Evolutionary conservation across 345 rosid genomes (phyloP), one percentile per base, ranked within the genome.

Genomic region (Aethionema arabicum): DNA sequence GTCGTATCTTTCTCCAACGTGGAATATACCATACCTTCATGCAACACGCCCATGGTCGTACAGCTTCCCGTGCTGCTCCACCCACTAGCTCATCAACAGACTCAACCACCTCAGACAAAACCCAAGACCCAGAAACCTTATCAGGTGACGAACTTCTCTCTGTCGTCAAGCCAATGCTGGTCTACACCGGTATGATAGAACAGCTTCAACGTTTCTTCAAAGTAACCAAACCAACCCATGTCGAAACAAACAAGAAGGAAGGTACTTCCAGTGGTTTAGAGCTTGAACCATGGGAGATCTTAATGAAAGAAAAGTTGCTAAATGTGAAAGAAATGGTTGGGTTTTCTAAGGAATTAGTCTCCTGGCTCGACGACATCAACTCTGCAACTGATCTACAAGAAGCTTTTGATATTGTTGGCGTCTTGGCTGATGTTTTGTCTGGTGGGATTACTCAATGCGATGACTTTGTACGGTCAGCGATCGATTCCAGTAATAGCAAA

Each of bases 11-110:
- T 68, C 63, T 93, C 74, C 95, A 83, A 40, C 83, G 97, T 8
- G 99, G 96, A 41, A 87, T 93, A 70, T 86, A 85, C 81, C 95
- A 85, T 36, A 87, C 97, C 0, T 80, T 81, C 76, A 81, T 93
- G 99, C 99, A 90, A 75, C 96, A 82, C 73, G 68, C 80, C 33
- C 96, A 87, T 43, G 83, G 91, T n/a, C 79, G 96, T 42, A 52
- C 85, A 53, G 52, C 82, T 14, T 61, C 80, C 47, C 78, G 74
- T 11, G 29, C 65, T 50, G 60, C 84, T 15, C 12, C 63, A 37
- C 27, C 27, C 1, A 21, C 27, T 21, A 21, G 27, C 27, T 49
- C 79, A 45, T 29, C 78, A 6, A 55, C 72, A 45, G 91, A 83
- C 60, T 46, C 90, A 45, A 81, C 83, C 59, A 74, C 74, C 59